Evolutionary conservation across 2,329 filamentous ascomycete species (phyloP).

Genomic region (Aspergillus sp.): DNA sequence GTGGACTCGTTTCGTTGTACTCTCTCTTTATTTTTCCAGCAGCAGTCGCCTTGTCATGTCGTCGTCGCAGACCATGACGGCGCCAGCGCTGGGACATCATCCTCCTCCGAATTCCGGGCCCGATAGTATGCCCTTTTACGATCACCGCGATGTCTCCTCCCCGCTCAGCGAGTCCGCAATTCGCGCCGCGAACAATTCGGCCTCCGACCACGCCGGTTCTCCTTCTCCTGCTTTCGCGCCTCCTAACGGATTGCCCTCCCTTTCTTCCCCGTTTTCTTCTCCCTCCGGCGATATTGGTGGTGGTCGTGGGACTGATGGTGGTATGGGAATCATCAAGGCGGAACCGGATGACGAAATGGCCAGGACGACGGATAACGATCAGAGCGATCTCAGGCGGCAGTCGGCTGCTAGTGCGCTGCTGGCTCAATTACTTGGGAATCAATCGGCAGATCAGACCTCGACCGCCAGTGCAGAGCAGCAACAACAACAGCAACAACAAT

Average conservation of each 20-base stretch:
- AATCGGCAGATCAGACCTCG: slow-evolving; percentile 7
- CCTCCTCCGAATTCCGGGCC: slow-evolving; percentile 35
- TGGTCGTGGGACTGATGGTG: neutral
- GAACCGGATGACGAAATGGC: slow-evolving; percentile 20
- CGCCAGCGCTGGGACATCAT: slow-evolving; percentile 39
- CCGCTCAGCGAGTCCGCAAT: slow-evolving; percentile 32
- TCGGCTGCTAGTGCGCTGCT: slow-evolving; percentile 35
- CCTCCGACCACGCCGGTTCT: slow-evolving; percentile 13
- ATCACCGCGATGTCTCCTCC: slow-evolving; percentile 18
- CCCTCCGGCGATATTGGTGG: slow-evolving; percentile 7
- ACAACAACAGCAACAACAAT: slow-evolving; percentile 4
- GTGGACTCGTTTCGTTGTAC: too few species aligned
- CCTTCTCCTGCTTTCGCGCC: slow-evolving; percentile 21
- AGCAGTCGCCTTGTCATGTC: slow-evolving; percentile 35
- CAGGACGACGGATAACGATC: slow-evolving; percentile 15
- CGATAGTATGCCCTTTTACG: slow-evolving; percentile 31
- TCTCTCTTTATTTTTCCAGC: neutral
- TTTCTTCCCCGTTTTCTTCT: neutral
- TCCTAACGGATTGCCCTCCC: slow-evolving; percentile 22
- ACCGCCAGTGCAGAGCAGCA: neutral
- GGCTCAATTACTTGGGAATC: slow-evolving; percentile 34
- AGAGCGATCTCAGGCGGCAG: slow-evolving; percentile 30
- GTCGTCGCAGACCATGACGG: slow-evolving; percentile 41
- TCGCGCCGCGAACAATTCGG: slow-evolving; percentile 32
- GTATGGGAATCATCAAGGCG: slow-evolving; percentile 22